Conservation (phyloP, 2,329 filamentous ascomycete genomes). For the Xylariaceae sp. region DNA sequence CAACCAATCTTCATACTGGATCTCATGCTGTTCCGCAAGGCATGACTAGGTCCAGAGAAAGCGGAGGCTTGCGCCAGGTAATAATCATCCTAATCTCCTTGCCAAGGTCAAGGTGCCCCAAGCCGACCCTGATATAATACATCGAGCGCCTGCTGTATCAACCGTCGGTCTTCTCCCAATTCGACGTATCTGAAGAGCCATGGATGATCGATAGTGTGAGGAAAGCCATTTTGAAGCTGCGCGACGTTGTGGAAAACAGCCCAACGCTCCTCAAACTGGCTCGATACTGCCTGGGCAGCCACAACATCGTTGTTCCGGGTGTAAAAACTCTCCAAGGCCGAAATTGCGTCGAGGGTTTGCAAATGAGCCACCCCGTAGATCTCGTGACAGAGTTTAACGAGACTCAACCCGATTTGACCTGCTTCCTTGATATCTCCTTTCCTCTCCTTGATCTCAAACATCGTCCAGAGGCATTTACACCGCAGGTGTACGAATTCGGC, state of each 20-base stretch:
- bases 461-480: conserved; percentile 27
- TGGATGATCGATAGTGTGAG: conserved; percentile 27
- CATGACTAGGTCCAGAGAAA: background rate
- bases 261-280: conserved; percentile 25
- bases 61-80: background rate
- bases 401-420: conserved; percentile 19
- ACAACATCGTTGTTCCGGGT: conserved; percentile 18
- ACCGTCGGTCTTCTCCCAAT: conserved; percentile 23
- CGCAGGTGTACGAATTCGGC: conserved; percentile 22
- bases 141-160: conserved; percentile 27
- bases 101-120: conserved; percentile 2
- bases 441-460: conserved; percentile 28
- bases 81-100: background rate
- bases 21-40: background rate
- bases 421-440: conserved; percentile 23
- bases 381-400: conserved; percentile 24
- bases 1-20: background rate
- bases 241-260: conserved; percentile 17
- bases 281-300: conserved; percentile 18
- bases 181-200: conserved; percentile 30
- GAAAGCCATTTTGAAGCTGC: conserved; percentile 20
- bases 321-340: conserved; percentile 25
- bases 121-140: conserved; percentile 25
- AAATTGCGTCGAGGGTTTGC: conserved; percentile 31
- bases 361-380: conserved; percentile 27